Base-by-base conservation (phyloP, 495 filamentous ascomycete species). In the Tirmania nivea region DNA sequence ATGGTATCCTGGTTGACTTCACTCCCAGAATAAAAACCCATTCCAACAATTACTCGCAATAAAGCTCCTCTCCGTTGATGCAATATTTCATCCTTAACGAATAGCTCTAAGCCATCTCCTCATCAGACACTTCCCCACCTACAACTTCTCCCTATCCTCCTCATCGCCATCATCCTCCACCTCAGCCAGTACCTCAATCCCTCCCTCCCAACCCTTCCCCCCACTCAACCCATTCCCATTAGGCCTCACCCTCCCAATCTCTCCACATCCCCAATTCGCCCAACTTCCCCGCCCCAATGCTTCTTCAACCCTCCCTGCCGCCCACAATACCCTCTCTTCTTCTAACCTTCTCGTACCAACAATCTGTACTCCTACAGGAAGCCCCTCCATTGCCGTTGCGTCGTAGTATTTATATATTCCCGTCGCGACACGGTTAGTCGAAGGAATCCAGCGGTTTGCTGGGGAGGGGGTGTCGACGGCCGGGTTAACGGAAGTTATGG, bases 331-430 rank as follows among this genome's bases (percentile, higher is more conserved):
- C 69, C 90, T 92, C 73, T 97, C 90, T 65, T 97, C 90, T 66
- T 94, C 78, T 63, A 94, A 73, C 42, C 89, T 71, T 52, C 81
- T 74, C 6, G 86, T 85, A 1, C 56, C 59, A 2, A 96, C 83
- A 16, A 96, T 71, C 68, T 96, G 90, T 36, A 95, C 79, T 0
- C 76, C 87, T 0, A 93, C 84, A 0, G 90, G 90, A 54, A 97
- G 67, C 3, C 88, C 89, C 31, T 82, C 77, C 89, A 96, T 97
- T 48, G 74, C 77, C 8, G 68, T 66, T 4, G 86, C 80, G 63
- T 96, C 79, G 62, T 96, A 97, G 60, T 86, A 78, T 63, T 78
- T 83, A 71, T 90, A 96, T 0, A 85, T 88, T 8, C 88, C 85
- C 17, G 70, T 70, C 0, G 87, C 86, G 16, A 95, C 78, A 0